Evolutionary conservation across 2,329 filamentous ascomycete species (phyloP), one percentile per base, ranked within the genome.

Genomic region (Trichoderma simmonsii): DNA sequence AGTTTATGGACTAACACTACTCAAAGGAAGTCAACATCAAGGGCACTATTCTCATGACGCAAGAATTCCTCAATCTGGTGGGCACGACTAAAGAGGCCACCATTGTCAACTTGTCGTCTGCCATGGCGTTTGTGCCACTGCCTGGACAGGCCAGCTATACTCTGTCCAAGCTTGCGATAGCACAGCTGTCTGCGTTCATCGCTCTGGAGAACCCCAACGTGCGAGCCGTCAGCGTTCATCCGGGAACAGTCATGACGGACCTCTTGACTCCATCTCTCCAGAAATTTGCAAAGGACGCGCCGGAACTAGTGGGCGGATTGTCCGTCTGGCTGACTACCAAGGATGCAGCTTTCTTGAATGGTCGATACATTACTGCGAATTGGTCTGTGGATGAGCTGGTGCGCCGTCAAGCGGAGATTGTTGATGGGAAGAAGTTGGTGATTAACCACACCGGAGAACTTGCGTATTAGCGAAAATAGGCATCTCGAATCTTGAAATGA

Each of bases 381-480:
- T 71, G 70, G 70, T 66, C 51, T 28, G 70, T 71, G 18, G 70
- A 71, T n/a, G 70, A 71, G 62, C 62, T 71, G 21, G 28, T 34
- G 28, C 32, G 51, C 14, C 60, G 68, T n/a, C 21, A 34, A 24
- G 15, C 26, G 6, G 69, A 71, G 69, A 65, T 71, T 65, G 18
- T 34, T n/a, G 51, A 43, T 1, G 69, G 24, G 18, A 56, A 36
- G 11, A 65, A 65, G 60, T 54, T 71, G 48, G 26, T 32, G 54
- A 39, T 51, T 21, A 12, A 36, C 7, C 66, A 69, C 26, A 69
- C 56, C 1, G 66, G 66, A n/a, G 66, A 69, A 12, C 66, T 69
- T 34, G 65, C 36, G 26, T 48, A 61, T 14, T 60, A 60, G 39
- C 4, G 36, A 7, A 30, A 21, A 24, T 26, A 48, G n/a, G 15